Percentiles rank a stretch among this genome's conserved stretches.
Conservation (phyloP, 2,329 filamentous ascomycete species). For the Parastagonospora nodorum region DNA sequence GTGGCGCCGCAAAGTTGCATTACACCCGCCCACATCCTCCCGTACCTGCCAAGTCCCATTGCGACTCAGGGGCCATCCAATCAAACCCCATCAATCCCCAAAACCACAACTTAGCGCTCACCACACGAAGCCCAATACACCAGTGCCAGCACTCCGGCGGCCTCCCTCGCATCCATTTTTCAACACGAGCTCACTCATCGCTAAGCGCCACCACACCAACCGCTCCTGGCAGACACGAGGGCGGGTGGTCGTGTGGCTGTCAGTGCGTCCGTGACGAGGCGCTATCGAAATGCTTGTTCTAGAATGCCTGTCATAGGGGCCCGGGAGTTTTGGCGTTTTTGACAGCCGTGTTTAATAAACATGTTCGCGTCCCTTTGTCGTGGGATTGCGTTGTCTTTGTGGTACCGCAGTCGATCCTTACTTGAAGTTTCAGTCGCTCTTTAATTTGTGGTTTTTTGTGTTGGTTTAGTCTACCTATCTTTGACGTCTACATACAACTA, state of each 20-base stretch:
- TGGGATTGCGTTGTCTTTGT: too few species aligned
- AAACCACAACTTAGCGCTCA: not conserved
- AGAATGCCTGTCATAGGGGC: not conserved
- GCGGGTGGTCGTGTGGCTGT: not conserved
- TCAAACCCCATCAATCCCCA: not conserved
- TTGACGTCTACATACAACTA: not conserved
- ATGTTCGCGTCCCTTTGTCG: not conserved
- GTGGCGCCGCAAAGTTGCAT: not conserved
- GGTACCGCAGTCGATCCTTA: too few species aligned
- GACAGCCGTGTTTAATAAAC: not conserved
- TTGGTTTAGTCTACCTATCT: not conserved
- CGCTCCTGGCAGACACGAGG: not conserved
- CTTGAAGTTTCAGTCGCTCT: too few species aligned
- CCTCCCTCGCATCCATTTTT: not conserved
- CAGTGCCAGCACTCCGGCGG: not conserved
- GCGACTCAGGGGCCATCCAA: conserved; percentile 5
- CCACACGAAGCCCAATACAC: not conserved
- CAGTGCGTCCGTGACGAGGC: not conserved
- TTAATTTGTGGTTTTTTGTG: too few species aligned
- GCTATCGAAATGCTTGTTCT: conserved; percentile 7
- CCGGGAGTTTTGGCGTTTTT: too few species aligned
- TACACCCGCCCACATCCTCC: not conserved
- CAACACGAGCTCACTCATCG: not conserved
- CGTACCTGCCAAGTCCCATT: conserved; percentile 4
- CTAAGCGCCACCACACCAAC: not conserved